Conservation (phyloP, 2,329 filamentous ascomycete species). For the Golovinomyces cichoracearum region DNA sequence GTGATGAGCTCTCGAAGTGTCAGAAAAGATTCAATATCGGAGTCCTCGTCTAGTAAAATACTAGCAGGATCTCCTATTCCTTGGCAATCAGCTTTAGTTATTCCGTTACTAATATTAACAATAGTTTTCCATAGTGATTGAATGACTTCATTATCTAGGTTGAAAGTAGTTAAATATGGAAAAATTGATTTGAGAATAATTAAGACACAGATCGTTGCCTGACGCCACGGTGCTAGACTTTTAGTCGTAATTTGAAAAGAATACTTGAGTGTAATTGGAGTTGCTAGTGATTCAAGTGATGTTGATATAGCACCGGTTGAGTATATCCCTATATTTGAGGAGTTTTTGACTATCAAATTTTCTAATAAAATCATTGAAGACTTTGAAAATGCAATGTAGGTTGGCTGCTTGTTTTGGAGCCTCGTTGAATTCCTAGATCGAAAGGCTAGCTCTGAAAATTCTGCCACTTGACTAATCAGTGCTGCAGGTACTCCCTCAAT, state of each 20-base stretch:
- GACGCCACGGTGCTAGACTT: conserved; percentile 48
- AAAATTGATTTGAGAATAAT: conserved; percentile 41
- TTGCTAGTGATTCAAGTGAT: conserved; percentile 39
- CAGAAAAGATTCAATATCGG: conserved; percentile 53
- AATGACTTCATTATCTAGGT: conserved; percentile 21
- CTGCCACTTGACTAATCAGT: conserved; percentile 42
- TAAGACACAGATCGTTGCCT: conserved; percentile 46
- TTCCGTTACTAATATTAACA: conserved; percentile 38
- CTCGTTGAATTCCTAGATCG: conserved; percentile 15
- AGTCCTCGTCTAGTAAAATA: conserved; percentile 44
- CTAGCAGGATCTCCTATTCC: conserved; percentile 19
- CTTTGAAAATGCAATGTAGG: conserved; percentile 75
- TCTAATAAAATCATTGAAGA: conserved; percentile 48
- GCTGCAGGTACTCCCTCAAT: conserved; percentile 36
- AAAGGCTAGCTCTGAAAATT: conserved; percentile 48
- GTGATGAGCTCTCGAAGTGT: conserved; percentile 47
- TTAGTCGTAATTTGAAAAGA: conserved; percentile 46
- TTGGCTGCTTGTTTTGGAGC: conserved; percentile 29
- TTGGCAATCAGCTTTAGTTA: conserved; percentile 37
- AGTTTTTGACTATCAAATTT: conserved; percentile 30
- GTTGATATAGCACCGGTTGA: conserved; percentile 36
- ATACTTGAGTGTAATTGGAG: conserved; percentile 58
- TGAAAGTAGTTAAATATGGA: conserved; percentile 26
- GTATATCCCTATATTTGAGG: conserved; percentile 41
- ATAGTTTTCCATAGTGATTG: conserved; percentile 45